phyloP scores from a whole-genome alignment of 176 grass and related monocot species.

The Areca catechu region DNA sequence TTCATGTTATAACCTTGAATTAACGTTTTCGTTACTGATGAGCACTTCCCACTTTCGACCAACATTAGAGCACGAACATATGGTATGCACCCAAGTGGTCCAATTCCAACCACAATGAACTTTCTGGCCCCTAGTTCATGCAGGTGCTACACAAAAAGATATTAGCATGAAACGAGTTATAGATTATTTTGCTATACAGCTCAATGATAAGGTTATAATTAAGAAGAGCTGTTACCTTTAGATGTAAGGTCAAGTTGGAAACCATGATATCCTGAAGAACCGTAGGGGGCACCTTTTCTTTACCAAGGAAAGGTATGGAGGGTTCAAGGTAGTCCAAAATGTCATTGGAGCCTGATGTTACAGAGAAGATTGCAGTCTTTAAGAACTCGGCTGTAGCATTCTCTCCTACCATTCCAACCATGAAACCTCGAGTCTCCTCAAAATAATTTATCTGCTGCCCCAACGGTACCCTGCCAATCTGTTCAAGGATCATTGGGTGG shows the following conservation, averaged over 20 bases:
- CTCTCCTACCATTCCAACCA: constrained; percentile 29
- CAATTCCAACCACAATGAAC: constrained; percentile 54
- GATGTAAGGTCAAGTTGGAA: constrained; percentile 61
- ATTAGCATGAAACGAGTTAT: too few species aligned
- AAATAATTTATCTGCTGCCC: constrained; percentile 66
- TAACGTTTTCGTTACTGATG: constrained; percentile 30
- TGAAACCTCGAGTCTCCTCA: constrained; percentile 45
- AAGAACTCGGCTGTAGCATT: constrained; percentile 45
- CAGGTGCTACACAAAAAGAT: constrained; percentile 34
- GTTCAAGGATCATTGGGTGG: background rate
- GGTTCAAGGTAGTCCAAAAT: constrained; percentile 75
- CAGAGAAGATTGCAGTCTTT: constrained; percentile 43
- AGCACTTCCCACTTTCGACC: constrained; percentile 42
- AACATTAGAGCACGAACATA: constrained; percentile 52
- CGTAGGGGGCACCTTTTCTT: constrained; percentile 35
- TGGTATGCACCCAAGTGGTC: constrained; percentile 76
- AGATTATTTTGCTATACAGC: too few species aligned
- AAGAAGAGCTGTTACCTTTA: constrained; percentile 39
- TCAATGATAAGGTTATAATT: too few species aligned
- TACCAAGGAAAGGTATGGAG: constrained; percentile 53
- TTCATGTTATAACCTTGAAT: constrained; percentile 65
- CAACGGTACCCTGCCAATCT: constrained; percentile 73
- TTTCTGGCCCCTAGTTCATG: constrained; percentile 63
- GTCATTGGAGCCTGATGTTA: constrained; percentile 63
- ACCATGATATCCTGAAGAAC: constrained; percentile 55